Base-by-base conservation (phyloP, 805 yeast genomes). In the Teunomyces kruisii region DNA sequence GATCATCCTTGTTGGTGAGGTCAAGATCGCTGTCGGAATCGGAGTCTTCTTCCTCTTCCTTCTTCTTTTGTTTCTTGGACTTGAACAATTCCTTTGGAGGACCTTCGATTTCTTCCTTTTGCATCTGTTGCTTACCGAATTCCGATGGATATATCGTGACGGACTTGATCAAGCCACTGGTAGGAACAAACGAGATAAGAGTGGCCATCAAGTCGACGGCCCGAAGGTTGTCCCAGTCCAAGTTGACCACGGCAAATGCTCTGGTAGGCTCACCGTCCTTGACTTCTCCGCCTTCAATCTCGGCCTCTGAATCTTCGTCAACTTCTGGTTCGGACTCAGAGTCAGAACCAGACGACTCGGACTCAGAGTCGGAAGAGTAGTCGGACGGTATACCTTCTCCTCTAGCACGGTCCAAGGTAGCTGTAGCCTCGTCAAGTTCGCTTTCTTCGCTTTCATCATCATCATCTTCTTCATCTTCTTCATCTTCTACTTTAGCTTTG, bases 201-300 rank as follows among this genome's bases (percentile, higher is more conserved):
- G 98, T 85, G 4, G 96, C 96, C 85, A 88, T 80, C 51, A 92
- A 70, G 61, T 94, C 98, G 3, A 80, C 80, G 0, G 98, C 86
- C 38, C 81, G 78, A n/a, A 94, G 76, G 58, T 94, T 87, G 56
- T 94, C 99, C 99, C 99, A 94, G 61, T 94, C 99, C 78, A 94
- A 73, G 59, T 94, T 94, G 26, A 94, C 98, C 1, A 85, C 96
- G 0, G 99, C 99, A 58, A 94, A 74, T 5, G 87, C 72, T 28
- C 70, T 71, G 1, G 96, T 75, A 26, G 96, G 96, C 2, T 92
- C 97, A 38, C 96, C 95, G 41, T 82, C 84, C 40, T 87, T 90
- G n/a, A 94, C 86, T 43, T 79, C 76, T 8, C 69, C 70, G 24
- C 72, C 75, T 53, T 79, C 86, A 9, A 74, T 54, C 51, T 82